phyloP scores from a whole-genome alignment of 345 rosid species.

The Mangifera indica region DNA sequence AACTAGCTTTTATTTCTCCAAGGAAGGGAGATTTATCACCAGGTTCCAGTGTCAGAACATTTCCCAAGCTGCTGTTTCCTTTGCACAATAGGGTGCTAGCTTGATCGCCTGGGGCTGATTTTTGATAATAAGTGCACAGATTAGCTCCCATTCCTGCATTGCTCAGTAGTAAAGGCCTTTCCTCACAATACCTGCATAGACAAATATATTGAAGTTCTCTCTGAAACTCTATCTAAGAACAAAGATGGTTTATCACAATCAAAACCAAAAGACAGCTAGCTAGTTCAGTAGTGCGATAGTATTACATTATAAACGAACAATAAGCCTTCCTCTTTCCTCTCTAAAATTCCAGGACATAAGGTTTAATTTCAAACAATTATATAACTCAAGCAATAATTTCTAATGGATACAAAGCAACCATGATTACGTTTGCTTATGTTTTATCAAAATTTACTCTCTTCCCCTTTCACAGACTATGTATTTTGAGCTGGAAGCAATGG shows the following conservation, averaged over 20 bases:
- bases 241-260: neutral
- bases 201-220: neutral
- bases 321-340: no score
- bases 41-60: constrained; percentile 67
- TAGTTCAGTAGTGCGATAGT: neutral
- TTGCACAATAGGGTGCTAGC: constrained; percentile 46
- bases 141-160: constrained; percentile 97
- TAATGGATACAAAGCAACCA: neutral
- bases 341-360: no score
- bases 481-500: no score
- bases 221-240: constrained; percentile 1
- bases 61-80: constrained; percentile 67
- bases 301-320: no score
- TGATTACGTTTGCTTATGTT: no score
- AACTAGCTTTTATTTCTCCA: constrained; percentile 82
- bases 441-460: no score
- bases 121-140: constrained; percentile 88
- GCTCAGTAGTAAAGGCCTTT: constrained; percentile 84
- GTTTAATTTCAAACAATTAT: no score
- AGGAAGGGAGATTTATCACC: constrained; percentile 95
- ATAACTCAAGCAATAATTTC: no score
- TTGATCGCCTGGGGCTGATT: constrained; percentile 75
- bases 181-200: constrained; percentile 82
- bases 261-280: neutral
- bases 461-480: no score